Evolutionary conservation across 202 grass and related monocot species (phyloP), one percentile per base, ranked within the genome.

Genomic region (Bolboschoenoplectus hybrid): DNA sequence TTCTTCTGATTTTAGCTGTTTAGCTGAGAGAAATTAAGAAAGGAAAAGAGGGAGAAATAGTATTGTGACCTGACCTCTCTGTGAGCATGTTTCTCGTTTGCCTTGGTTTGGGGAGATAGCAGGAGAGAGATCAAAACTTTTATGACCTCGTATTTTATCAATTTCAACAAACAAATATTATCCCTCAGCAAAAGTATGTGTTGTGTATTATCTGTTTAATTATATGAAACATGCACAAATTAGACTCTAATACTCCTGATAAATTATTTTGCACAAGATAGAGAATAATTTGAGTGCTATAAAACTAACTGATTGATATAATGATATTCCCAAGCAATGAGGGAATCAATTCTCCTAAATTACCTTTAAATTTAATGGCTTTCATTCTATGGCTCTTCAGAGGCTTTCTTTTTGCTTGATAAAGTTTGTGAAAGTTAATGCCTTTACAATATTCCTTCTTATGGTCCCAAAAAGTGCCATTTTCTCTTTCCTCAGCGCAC

Each of bases 361-460:
- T 19, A 57, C 55, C 34, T 57, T 8, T 26, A 26, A 26, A 26
- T 26, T 26, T 75, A 77, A 80, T 40, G 53, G 19, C 4, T 76
- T 13, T 53, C 10, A 52, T 35, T 76, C 26, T 53, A 14, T 52
- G 20, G 36, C 47, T 76, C 11, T 14, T 36, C 20, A 7, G 11
- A 76, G 52, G 75, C 36, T 60, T 77, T 55, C 13, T 10, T 77
- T 52, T 73, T 55, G 49, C 72, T 45, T 74, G 44, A n/a, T 74
- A 20, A 74, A 74, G 19, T 32, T 35, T 34, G 26, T 39, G 10
- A 38, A 55, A 78, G 2, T 56, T 17, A 58, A 79, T 1, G 1
- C 35, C 11, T 35, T 32, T 67, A 19, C 19, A 74, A 20, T 19
- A 39, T n/a, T 69, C 6, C 67, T 43, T 41, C 0, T 3, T 68